phyloP scores from a whole-genome alignment of 1,284 basidiomycete genomes.

The Cryptococcus hybrid region DNA sequence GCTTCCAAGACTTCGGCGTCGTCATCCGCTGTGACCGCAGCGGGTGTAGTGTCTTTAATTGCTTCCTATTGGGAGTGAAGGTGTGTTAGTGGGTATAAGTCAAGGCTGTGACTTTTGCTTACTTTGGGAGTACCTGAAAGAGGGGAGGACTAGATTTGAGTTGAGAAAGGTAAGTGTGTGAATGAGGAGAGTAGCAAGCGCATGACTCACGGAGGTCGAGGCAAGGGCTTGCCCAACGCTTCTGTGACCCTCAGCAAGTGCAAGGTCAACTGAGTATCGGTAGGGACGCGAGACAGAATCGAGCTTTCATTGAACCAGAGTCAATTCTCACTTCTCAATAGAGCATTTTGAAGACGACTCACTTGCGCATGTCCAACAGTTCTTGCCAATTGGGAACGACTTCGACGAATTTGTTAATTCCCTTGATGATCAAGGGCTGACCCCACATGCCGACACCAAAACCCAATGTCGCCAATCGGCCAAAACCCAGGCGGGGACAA shows the following conservation, averaged over 20 bases:
- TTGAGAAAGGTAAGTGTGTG: background rate
- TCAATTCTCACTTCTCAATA: background rate
- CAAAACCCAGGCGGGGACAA: conserved; percentile 53
- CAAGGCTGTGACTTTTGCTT: conserved; percentile 1
- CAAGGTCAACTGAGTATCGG: conserved; percentile 59
- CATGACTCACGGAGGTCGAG: conserved; percentile 42
- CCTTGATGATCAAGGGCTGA: conserved; percentile 54
- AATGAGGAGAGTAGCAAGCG: no score
- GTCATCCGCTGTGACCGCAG: conserved; percentile 27
- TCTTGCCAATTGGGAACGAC: conserved; percentile 55
- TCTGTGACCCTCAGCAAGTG: conserved; percentile 57
- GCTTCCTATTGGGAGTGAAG: conserved; percentile 27
- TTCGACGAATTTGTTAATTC: conserved; percentile 50
- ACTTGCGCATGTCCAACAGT: conserved; percentile 54
- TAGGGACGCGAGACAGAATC: conserved; percentile 57
- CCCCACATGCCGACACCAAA: conserved; percentile 58
- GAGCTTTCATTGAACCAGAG: conserved; percentile 42
- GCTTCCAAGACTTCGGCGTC: conserved; percentile 35
- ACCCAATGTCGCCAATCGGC: conserved; percentile 51
- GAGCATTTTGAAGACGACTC: conserved; percentile 13
- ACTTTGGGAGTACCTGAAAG: conserved; percentile 38
- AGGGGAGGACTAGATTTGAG: conserved; percentile 26
- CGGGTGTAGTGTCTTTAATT: conserved; percentile 42
- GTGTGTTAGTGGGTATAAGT: background rate
- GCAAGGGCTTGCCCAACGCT: conserved; percentile 40